These are phyloP conservation scores for Bacidia rubella DNA, from an alignment of 495 filamentous ascomycete genomes.

Conservation along the genomic window DNA sequence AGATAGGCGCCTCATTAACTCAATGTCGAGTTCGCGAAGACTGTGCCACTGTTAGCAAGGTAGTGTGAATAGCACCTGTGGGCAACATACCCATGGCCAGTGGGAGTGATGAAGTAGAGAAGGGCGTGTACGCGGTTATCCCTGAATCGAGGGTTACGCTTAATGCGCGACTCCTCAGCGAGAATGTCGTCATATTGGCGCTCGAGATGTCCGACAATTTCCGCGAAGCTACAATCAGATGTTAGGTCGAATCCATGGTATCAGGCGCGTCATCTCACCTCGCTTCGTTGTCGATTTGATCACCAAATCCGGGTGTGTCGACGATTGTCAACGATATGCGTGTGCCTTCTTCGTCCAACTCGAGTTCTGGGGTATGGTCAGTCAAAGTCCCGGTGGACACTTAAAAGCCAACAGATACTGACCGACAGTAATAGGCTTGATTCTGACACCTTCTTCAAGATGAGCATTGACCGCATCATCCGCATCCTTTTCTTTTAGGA, in stretches of 20 bases:
- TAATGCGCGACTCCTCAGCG: constrained; percentile 97
- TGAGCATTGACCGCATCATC: constrained; percentile 83
- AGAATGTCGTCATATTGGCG: constrained; percentile 98
- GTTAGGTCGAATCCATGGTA: no score
- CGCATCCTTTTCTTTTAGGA: constrained; percentile 74
- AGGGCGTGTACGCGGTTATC: constrained; percentile 97
- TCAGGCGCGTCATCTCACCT: constrained; percentile 33
- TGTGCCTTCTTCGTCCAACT: constrained; percentile 95
- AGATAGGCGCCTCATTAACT: constrained; percentile 97
- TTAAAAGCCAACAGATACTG: constrained; percentile 26
- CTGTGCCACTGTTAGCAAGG: constrained; percentile 29
- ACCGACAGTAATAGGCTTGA: constrained; percentile 98
- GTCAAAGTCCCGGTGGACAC: not conserved
- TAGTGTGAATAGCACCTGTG: constrained; percentile 4
- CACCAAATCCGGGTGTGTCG: constrained; percentile 95
- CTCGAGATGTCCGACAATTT: constrained; percentile 95
- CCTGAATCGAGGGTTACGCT: constrained; percentile 98
- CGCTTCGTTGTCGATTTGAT: constrained; percentile 98
- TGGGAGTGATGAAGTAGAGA: constrained; percentile 98
- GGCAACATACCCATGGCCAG: constrained; percentile 66
- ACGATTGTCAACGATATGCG: constrained; percentile 96
- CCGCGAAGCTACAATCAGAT: constrained; percentile 94
- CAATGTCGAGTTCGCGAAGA: constrained; percentile 95
- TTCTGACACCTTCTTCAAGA: constrained; percentile 89
- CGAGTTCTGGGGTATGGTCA: constrained; percentile 52